Percentiles rank a stretch among this genome's conserved stretches.
phyloP scores from a whole-genome alignment of 1,139 yeast genomes.

The Debaryomycetaceae sp. region DNA sequence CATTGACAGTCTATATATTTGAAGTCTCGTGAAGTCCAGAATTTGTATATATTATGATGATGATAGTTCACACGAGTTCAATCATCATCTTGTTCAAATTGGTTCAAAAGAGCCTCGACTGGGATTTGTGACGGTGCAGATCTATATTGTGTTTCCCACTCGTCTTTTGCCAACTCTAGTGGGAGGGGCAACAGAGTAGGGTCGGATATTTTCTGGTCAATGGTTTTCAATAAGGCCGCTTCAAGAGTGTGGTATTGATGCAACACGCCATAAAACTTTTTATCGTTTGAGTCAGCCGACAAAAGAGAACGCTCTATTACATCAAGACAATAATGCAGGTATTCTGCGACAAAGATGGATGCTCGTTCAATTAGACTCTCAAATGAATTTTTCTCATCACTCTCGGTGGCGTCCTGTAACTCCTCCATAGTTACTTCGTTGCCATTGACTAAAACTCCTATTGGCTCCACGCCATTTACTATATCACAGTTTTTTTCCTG shows the following conservation, averaged over 20 bases:
- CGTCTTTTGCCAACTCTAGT: slow-evolving; percentile 10
- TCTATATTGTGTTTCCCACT: slow-evolving; percentile 13
- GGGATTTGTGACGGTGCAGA: slow-evolving; percentile 8
- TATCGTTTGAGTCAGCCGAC: not conserved
- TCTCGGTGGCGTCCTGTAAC: slow-evolving; percentile 5
- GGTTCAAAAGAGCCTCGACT: not conserved
- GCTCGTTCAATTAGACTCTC: not conserved
- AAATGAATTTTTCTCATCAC: slow-evolving; percentile 6
- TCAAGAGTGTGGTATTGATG: slow-evolving; percentile 3
- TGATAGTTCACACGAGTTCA: no score
- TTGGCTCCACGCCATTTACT: slow-evolving; percentile 23
- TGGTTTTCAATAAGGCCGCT: slow-evolving; percentile 2
- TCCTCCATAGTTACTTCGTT: slow-evolving; percentile 1
- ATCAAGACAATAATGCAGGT: not conserved
- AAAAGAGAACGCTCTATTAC: not conserved
- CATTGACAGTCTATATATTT: no score
- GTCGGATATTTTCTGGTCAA: slow-evolving; percentile 3
- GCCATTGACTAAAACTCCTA: slow-evolving; percentile 14
- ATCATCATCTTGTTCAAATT: no score
- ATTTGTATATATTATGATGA: no score
- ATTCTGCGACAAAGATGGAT: not conserved
- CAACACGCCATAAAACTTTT: not conserved
- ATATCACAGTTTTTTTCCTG: slow-evolving; percentile 27
- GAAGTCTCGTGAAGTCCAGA: no score
- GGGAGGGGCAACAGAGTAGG: slow-evolving; percentile 10